Percentiles rank a stretch among this genome's conserved stretches.
phyloP scores from a whole-genome alignment of 1,139 yeast genomes.

The Kurtzmaniella quercitrusa region DNA sequence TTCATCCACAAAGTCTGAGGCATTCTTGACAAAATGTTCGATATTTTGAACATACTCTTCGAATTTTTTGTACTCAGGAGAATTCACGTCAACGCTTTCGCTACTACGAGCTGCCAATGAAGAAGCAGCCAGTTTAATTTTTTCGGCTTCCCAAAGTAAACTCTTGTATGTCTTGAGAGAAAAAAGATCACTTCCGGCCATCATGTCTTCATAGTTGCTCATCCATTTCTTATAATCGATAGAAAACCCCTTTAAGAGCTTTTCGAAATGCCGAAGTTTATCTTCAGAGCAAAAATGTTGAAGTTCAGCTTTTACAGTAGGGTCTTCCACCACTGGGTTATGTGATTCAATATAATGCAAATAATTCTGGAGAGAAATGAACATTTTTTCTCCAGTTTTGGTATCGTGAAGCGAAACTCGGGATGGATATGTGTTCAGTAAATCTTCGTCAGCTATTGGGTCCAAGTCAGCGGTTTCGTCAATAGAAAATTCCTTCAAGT shows the following conservation, averaged over 20 bases:
- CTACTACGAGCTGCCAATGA: constrained; percentile 10
- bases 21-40: constrained; percentile 38
- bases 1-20: constrained; percentile 51
- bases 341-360: constrained; percentile 20
- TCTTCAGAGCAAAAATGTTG: constrained; percentile 52
- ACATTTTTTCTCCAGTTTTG: constrained; percentile 24
- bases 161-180: constrained; percentile 42
- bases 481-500: constrained; percentile 29
- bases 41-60: constrained; percentile 30
- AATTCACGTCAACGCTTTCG: constrained; percentile 12
- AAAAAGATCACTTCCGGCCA: constrained; percentile 42
- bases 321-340: not conserved
- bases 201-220: constrained; percentile 34
- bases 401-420: constrained; percentile 39
- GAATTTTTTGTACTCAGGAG: constrained; percentile 17
- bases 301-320: constrained; percentile 32
- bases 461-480: constrained; percentile 35
- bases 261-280: constrained; percentile 34
- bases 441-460: constrained; percentile 48
- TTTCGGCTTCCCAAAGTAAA: constrained; percentile 54
- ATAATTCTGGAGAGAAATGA: constrained; percentile 45
- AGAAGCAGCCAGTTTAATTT: constrained; percentile 35
- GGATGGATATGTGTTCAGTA: constrained; percentile 50
- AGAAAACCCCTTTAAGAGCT: constrained; percentile 32
- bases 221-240: constrained; percentile 54